phyloP scores from a whole-genome alignment of 306 rosid genomes.

The Cicer pinnatifidum region DNA sequence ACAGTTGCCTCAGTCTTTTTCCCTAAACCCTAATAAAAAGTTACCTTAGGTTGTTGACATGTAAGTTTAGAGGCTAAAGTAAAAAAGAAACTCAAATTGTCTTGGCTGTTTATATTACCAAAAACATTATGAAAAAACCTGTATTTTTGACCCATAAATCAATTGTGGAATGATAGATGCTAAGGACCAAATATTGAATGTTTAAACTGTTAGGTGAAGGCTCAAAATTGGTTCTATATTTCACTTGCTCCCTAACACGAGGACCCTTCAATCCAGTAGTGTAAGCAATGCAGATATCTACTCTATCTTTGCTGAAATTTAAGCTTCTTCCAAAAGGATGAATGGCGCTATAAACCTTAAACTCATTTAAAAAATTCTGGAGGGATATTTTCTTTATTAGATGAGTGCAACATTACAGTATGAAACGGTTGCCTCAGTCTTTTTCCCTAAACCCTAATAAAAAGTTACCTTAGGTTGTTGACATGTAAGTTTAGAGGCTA shows the following conservation, averaged over 20 bases:
- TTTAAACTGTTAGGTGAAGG: background rate
- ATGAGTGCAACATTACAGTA: background rate
- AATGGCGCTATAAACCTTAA: background rate
- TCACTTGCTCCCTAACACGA: background rate
- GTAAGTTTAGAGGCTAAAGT: background rate
- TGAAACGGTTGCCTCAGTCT: background rate
- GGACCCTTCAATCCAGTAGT: background rate
- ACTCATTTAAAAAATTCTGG: background rate
- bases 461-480: background rate
- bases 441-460: background rate
- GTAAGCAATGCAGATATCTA: background rate
- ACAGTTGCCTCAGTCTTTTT: background rate
- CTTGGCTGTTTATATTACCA: background rate
- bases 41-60: background rate
- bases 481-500: background rate
- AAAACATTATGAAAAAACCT: background rate
- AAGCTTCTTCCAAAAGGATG: background rate
- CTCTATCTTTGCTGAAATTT: background rate
- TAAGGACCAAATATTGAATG: background rate
- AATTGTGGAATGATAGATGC: background rate
- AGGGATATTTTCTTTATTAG: background rate
- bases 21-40: no score
- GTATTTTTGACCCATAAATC: background rate
- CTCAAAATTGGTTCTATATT: background rate
- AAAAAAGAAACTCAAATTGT: background rate